Evolutionary conservation across 306 rosid species (phyloP), one percentile per base, ranked within the genome.

Genomic region (Urtica urens): DNA sequence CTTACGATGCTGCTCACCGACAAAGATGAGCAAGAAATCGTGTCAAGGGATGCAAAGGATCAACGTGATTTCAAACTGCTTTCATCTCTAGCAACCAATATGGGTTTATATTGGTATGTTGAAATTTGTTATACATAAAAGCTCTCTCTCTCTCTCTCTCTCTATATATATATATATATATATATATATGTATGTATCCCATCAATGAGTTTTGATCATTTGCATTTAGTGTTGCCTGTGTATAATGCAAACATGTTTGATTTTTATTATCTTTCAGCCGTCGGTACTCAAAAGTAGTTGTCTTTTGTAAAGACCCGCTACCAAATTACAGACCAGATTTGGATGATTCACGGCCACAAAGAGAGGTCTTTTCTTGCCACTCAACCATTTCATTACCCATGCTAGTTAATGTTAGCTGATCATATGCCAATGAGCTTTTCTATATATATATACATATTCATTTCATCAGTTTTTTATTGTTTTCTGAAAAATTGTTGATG

Each of bases 261-360:
- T n/a, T n/a, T n/a, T n/a, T n/a, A n/a, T n/a, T 23, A 62, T 72
- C 35, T 66, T 47, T 77, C 97, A 90, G 97, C 64, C 87, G 62
- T 28, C 97, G 77, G 38, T 90, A 90, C 79, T 52, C 80, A 6
- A 84, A 33, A 73, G 74, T 84, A 15, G 77, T 90, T 2, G 94
- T 81, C 48, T 70, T 90, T 66, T 81, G 97, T 72, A 90, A 84
- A 74, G 65, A 38, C 19, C 97, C 94, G 49, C 73, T 77, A 64
- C 95, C 97, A 17, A 90, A 90, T 67, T 90, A 90, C 64, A 74
- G 97, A 60, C 69, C 93, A 47, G 97, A 90, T 71, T 57, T 90
- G 40, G 97, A 90, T 70, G 84, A 84, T 28, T 81, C 26, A 74
- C 95, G 97, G 11, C 97, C 97, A 2, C 95, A 84, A 41, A 78